Conservation (phyloP, 768 basidiomycete genomes). For the Cystobasidium onofrii region DNA sequence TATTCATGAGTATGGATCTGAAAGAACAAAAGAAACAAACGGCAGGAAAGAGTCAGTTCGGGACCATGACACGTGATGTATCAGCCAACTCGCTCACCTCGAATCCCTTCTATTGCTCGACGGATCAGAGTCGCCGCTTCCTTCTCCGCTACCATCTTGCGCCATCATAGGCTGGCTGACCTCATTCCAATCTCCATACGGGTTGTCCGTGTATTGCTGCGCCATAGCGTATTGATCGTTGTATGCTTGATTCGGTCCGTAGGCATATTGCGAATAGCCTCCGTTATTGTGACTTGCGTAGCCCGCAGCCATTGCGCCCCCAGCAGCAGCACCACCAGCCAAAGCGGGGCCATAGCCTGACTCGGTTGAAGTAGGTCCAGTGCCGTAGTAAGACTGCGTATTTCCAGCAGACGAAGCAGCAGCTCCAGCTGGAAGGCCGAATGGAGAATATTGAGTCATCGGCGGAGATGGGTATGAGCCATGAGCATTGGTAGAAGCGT, state of each 20-base stretch:
- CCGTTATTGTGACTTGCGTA: neutral
- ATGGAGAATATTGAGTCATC: slow-evolving; percentile 31
- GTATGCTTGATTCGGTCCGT: slow-evolving; percentile 15
- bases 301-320: neutral
- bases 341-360: neutral
- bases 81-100: neutral
- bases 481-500: slow-evolving; percentile 22
- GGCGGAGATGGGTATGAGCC: slow-evolving; percentile 21
- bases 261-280: neutral
- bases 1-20: slow-evolving; percentile 13
- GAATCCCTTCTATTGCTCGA: neutral
- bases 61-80: too few species aligned
- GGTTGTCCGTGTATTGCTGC: slow-evolving; percentile 10
- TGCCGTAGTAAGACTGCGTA: neutral
- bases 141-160: slow-evolving; percentile 15
- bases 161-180: slow-evolving; percentile 1
- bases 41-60: too few species aligned
- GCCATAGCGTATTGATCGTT: slow-evolving; percentile 8
- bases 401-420: neutral
- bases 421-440: slow-evolving; percentile 6
- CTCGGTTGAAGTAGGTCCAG: neutral
- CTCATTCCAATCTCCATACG: slow-evolving; percentile 7
- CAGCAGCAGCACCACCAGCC: slow-evolving; percentile 4
- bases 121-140: slow-evolving; percentile 13
- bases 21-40: too few species aligned